A percentile compares a stretch with the other conserved stretches of the same genome.
Evolutionary conservation across 2,329 filamentous ascomycete species (phyloP).

Genomic region (Exophiala sideris): DNA sequence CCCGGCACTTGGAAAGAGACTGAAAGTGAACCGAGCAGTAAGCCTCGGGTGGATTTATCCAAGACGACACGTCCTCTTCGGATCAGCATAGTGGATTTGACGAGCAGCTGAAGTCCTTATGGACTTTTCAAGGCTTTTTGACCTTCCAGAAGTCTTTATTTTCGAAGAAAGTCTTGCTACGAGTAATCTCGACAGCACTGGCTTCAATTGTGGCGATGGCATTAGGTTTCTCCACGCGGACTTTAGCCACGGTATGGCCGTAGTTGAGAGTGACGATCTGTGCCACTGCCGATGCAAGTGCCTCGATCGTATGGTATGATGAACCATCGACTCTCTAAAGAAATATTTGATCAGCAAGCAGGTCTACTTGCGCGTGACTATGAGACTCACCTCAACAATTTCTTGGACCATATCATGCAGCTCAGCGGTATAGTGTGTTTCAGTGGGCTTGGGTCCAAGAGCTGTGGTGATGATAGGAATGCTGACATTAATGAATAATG

Average conservation of each 20-base stretch:
- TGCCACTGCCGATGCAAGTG: conserved; percentile 48
- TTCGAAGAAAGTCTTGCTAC: conserved; percentile 44
- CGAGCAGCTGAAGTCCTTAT: conserved; percentile 9
- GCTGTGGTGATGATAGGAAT: conserved; percentile 22
- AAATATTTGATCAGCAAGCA: conserved; percentile 7
- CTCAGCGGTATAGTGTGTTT: conserved; percentile 16
- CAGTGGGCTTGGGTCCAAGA: conserved; percentile 10
- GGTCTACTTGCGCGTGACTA: conserved; percentile 6
- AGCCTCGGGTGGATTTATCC: neutral
- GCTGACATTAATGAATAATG: conserved; percentile 42
- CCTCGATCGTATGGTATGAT: conserved; percentile 50
- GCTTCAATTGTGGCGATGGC: conserved; percentile 49
- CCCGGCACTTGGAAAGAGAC: conserved; percentile 35
- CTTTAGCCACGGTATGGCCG: conserved; percentile 45
- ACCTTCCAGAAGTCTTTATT: conserved; percentile 31
- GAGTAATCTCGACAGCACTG: conserved; percentile 49
- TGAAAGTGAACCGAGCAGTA: conserved; percentile 20
- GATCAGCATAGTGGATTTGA: conserved; percentile 28
- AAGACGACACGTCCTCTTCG: conserved; percentile 7
- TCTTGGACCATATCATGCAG: conserved; percentile 39
- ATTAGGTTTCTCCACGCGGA: conserved; percentile 49
- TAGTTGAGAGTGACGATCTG: conserved; percentile 45
- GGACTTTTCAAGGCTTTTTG: conserved; percentile 21
- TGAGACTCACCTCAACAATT: conserved; percentile 38
- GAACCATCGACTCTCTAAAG: conserved; percentile 45